phyloP scores from a whole-genome alignment of 2,329 filamentous ascomycete species.

The Ophiostoma ips region DNA sequence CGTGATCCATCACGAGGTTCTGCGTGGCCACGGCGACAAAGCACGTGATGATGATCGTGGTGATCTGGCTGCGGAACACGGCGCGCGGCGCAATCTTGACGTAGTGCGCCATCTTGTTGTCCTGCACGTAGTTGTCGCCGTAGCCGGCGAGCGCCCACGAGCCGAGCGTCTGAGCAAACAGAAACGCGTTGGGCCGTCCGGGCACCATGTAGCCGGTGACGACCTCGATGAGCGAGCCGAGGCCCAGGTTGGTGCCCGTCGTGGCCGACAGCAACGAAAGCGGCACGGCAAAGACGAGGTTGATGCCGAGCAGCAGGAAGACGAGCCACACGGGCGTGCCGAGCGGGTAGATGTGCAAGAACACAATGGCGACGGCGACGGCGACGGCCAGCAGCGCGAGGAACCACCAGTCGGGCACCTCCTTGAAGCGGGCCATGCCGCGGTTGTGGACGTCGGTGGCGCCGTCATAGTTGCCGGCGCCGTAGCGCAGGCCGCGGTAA shows the following conservation, averaged over 20 bases:
- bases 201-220: conserved; percentile 24
- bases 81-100: conserved; percentile 56
- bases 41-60: conserved; percentile 47
- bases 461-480: conserved; percentile 42
- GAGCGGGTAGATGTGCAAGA: conserved; percentile 39
- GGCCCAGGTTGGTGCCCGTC: conserved; percentile 28
- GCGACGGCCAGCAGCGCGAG: conserved; percentile 35
- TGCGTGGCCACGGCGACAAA: conserved; percentile 49
- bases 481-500: conserved; percentile 35
- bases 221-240: conserved; percentile 29
- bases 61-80: conserved; percentile 47
- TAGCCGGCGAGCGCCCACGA: conserved; percentile 28
- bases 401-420: conserved; percentile 48
- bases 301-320: conserved; percentile 22
- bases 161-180: conserved; percentile 27
- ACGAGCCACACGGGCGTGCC: conserved; percentile 37
- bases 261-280: conserved; percentile 21
- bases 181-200: conserved; percentile 22
- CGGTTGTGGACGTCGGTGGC: conserved; percentile 39
- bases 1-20: conserved; percentile 50
- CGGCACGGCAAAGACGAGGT: conserved; percentile 31
- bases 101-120: conserved; percentile 60
- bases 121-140: conserved; percentile 40
- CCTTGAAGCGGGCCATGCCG: conserved; percentile 46
- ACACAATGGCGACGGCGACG: conserved; percentile 39